Conservation (phyloP, 1,284 basidiomycete species). For the Trichosporon coremiiforme region DNA sequence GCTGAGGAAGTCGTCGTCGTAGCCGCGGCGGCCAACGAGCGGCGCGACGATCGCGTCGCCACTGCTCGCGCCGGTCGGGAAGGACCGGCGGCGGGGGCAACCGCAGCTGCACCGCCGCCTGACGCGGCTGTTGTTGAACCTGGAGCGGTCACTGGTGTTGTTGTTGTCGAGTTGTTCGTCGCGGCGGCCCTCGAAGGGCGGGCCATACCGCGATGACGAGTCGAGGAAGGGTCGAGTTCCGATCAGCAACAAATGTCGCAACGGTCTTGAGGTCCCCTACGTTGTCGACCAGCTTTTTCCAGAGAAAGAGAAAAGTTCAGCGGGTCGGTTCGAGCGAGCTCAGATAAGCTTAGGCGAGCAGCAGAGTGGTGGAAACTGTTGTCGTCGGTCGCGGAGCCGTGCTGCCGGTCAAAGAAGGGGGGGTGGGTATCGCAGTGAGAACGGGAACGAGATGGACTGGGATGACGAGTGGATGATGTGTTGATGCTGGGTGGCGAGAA, state of each 20-base stretch:
- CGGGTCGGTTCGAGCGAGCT: not conserved
- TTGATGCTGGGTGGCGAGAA: conserved; percentile 17
- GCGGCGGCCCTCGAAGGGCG: conserved; percentile 30
- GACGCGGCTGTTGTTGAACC: not conserved
- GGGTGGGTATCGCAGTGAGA: conserved; percentile 4
- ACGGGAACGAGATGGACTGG: not conserved
- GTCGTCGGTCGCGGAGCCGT: not conserved
- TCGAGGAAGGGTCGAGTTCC: conserved; percentile 1
- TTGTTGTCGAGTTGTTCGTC: conserved; percentile 24
- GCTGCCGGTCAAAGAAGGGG: not conserved
- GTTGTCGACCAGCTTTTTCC: conserved; percentile 8
- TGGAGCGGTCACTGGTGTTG: conserved; percentile 13
- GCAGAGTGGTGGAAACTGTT: not conserved
- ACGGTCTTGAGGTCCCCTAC: conserved; percentile 10
- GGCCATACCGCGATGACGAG: conserved; percentile 31
- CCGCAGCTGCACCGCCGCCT: conserved; percentile 16
- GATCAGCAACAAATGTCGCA: conserved; percentile 2
- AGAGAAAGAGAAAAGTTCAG: not conserved
- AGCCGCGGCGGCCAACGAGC: conserved; percentile 3
- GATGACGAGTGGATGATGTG: conserved; percentile 1
- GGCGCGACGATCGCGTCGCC: conserved; percentile 19
- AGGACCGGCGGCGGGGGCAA: conserved; percentile 14
- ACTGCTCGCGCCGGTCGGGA: conserved; percentile 9
- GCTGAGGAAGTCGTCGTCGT: not conserved
- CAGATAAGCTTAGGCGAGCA: not conserved